Base-by-base conservation (phyloP, 2,329 filamentous ascomycete genomes). In the Fusarium floridanum region DNA sequence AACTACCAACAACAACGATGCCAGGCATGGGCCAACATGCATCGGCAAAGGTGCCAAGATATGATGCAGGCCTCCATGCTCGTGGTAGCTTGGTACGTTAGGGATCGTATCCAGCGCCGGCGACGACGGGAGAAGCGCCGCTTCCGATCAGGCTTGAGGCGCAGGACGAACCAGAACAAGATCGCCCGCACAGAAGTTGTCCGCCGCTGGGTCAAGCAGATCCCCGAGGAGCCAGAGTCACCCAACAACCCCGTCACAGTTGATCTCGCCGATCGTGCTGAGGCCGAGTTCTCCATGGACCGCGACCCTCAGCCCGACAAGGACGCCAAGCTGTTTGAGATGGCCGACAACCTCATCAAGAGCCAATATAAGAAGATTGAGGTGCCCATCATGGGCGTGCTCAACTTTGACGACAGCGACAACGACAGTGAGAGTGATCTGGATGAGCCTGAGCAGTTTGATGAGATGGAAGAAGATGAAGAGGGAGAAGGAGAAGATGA, bases 11-110 rank as follows among this genome's bases (percentile, higher is more conserved):
- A 86, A 71, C 85, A 86, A 79, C 80, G 83, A 53, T 87, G 85
- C 74, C 85, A 86, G 79, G 83, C 83, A 8, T 87, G 85, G 86
- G 85, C 85, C 65, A 83, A 79, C 72, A 80, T 84, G 76, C 85
- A 87, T 76, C 82, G 84, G 48, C 84, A 86, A 73, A 84, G 85
- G 76, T 86, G 84, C 72, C 85, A 86, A 77, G 85, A 87, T 70
- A 85, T 85, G 82, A 86, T 84, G 80, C 85, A 86, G 72, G 85
- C 85, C 0, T 84, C 86, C 67, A 87, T 86, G 83, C 77, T 87
- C 24, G 84, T 87, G 5, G 85, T 87, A 36, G 86, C 86, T 14
- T 87, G 86, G 86, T 87, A 87, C 73, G 83, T 86, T 50, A 83
- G 86, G 50, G 86, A 87, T 73, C 84, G 85, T 36, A 85, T 87